Evolutionary conservation across 371 early-diverging fungal genomes (phyloP), one percentile per base, ranked within the genome.

Genomic region (Rhizopus stolonifer): DNA sequence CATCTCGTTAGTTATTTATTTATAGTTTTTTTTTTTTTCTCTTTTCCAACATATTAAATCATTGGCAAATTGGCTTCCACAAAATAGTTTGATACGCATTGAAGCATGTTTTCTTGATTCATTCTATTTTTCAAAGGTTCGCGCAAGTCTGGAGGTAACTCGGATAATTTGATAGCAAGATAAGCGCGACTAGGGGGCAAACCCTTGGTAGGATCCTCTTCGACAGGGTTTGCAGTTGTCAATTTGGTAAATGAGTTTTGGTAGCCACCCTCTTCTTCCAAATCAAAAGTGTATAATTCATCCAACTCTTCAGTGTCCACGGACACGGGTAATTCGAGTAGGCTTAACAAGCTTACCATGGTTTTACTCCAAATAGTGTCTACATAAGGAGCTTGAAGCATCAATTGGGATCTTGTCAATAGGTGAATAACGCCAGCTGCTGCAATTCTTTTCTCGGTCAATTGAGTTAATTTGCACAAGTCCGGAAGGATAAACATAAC

Each of bases 211-310:
- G 80, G 81, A 46, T 85, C 78, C 0, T 69, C 58, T 39, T 67
- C 67, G 9, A 65, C 39, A 14, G 68, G 79, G n/a, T 70, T 54
- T 13, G 79, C 65, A 0, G 89, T 85, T 10, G 85, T 70, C 33
- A 89, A 66, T 36, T 79, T 81, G 9, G 87, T 74, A 66, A 84
- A 92, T 40, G 86, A 72, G 9, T 87, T 86, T 59, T 91, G 92
- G 64, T 91, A 92, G 1, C 92, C 92, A 0, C 77, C 69, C 23
- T 71, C 74, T 29, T 71, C 74, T 51, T 88, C 90, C 19, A 90
- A 67, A 69, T 91, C 90, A 2, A 86, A 66, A 25, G 83, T 77
- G 51, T 85, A 82, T 36, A 88, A 72, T 26, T 85, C 85, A 60
- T 89, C 91, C 26, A 84, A 85, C 9, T 79, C 81, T 4, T 84